These are phyloP conservation scores for Mucor circinelloides DNA, from an alignment of 371 early-diverging fungal species.

Conservation along the genomic window DNA sequence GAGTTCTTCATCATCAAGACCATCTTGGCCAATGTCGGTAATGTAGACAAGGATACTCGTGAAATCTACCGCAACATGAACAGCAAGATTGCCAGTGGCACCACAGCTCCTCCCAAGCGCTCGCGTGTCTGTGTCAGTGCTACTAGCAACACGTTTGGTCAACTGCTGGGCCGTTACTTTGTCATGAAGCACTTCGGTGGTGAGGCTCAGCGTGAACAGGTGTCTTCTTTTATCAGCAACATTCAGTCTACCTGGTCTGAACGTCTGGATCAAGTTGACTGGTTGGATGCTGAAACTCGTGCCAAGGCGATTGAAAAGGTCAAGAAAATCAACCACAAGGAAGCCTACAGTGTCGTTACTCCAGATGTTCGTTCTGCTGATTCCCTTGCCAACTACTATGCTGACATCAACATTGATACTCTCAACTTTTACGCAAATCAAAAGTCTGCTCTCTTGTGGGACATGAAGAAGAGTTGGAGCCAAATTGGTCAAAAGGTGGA, in stretches of 20 bases:
- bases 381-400: slow-evolving; percentile 49
- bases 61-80: slow-evolving; percentile 17
- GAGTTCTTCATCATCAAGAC: slow-evolving; percentile 19
- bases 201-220: slow-evolving; percentile 29
- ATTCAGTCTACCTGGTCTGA: slow-evolving; percentile 37
- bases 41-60: slow-evolving; percentile 22
- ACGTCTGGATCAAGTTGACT: slow-evolving; percentile 43
- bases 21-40: slow-evolving; percentile 9
- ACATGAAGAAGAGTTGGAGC: slow-evolving; percentile 21
- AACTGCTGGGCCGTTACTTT: slow-evolving; percentile 59
- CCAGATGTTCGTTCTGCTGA: slow-evolving; percentile 53
- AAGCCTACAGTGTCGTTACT: slow-evolving; percentile 50
- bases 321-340: slow-evolving; percentile 39
- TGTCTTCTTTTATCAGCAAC: slow-evolving; percentile 32
- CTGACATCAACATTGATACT: slow-evolving; percentile 23
- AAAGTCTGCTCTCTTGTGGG: slow-evolving; percentile 30
- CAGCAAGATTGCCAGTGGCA: slow-evolving; percentile 34
- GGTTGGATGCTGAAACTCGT: slow-evolving; percentile 58
- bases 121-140: slow-evolving; percentile 46
- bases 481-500: slow-evolving; percentile 48
- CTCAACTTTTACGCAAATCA: slow-evolving; percentile 50
- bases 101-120: slow-evolving; percentile 39
- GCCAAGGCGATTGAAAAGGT: slow-evolving; percentile 54
- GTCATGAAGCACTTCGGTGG: slow-evolving; percentile 49
- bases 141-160: slow-evolving; percentile 48